phyloP scores from a whole-genome alignment of 139 green algal species.

The Chlorella sp. region DNA sequence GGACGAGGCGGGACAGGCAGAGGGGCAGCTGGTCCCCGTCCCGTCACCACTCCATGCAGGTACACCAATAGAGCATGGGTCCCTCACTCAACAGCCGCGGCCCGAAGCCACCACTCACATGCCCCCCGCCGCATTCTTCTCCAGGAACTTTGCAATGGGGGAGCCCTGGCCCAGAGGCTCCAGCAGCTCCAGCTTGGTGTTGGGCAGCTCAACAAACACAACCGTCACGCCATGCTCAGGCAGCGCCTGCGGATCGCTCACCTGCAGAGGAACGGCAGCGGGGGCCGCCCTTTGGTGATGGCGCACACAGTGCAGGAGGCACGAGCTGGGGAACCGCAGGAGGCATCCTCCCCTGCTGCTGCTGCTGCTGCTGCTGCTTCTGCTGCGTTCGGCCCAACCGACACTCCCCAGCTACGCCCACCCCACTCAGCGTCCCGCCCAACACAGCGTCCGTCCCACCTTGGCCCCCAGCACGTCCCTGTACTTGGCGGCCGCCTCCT shows the following conservation, averaged over 20 bases:
- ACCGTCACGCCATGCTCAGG: conserved; percentile 69
- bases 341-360: not conserved
- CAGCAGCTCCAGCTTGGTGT: conserved; percentile 72
- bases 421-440: too few species aligned
- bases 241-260: conserved; percentile 65
- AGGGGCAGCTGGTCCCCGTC: too few species aligned
- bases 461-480: conserved; percentile 56
- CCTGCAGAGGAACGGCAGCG: not conserved
- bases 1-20: not conserved
- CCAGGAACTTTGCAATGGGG: conserved; percentile 65
- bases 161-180: conserved; percentile 65
- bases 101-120: conserved; percentile 27
- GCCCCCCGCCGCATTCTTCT: conserved; percentile 62
- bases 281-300: too few species aligned
- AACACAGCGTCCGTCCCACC: not conserved
- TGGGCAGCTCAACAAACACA: conserved; percentile 71
- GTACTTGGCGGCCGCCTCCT: conserved; percentile 59
- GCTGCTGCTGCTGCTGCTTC: not conserved
- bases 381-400: too few species aligned
- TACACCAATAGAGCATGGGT: not conserved
- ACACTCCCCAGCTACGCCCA: too few species aligned
- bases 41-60: not conserved
- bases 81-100: too few species aligned
- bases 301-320: not conserved
- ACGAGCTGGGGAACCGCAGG: not conserved